Percentiles rank a stretch among this genome's conserved stretches.
phyloP scores from a whole-genome alignment of 2,329 filamentous ascomycete genomes.

The Fusarium ambrosium region DNA sequence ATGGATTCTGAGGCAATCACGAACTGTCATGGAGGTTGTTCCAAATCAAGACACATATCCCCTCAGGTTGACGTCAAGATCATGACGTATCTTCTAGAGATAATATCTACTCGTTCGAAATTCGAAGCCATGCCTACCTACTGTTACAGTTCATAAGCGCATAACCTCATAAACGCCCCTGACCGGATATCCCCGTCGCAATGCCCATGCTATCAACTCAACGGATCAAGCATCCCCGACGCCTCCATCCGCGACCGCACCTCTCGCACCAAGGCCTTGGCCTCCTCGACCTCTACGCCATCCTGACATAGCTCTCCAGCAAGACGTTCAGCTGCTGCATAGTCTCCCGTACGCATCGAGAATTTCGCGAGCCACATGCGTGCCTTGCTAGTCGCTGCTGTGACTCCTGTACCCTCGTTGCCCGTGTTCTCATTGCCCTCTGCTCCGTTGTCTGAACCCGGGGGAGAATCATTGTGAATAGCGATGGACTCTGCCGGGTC shows the following conservation, averaged over 20 bases:
- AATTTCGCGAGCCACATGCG: constrained; percentile 92
- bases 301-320: constrained; percentile 95
- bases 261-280: constrained; percentile 91
- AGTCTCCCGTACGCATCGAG: constrained; percentile 82
- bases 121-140: constrained; percentile 3
- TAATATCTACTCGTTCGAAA: neutral
- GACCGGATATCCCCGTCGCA: neutral
- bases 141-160: constrained; percentile 26
- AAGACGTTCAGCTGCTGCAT: constrained; percentile 80
- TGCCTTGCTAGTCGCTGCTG: constrained; percentile 90
- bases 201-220: constrained; percentile 36
- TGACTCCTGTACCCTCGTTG: constrained; percentile 81
- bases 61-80: neutral
- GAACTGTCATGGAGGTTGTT: neutral
- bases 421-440: constrained; percentile 52
- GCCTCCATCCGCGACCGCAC: constrained; percentile 81
- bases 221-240: constrained; percentile 49
- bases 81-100: neutral
- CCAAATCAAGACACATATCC: neutral
- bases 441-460: constrained; percentile 54
- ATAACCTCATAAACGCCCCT: constrained; percentile 20
- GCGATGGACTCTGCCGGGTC: constrained; percentile 64
- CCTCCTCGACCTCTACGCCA: constrained; percentile 95
- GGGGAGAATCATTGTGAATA: constrained; percentile 68
- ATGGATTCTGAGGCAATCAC: neutral